phyloP scores from a whole-genome alignment of 2,329 filamentous ascomycete species.

The Juglanconis oblonga region DNA sequence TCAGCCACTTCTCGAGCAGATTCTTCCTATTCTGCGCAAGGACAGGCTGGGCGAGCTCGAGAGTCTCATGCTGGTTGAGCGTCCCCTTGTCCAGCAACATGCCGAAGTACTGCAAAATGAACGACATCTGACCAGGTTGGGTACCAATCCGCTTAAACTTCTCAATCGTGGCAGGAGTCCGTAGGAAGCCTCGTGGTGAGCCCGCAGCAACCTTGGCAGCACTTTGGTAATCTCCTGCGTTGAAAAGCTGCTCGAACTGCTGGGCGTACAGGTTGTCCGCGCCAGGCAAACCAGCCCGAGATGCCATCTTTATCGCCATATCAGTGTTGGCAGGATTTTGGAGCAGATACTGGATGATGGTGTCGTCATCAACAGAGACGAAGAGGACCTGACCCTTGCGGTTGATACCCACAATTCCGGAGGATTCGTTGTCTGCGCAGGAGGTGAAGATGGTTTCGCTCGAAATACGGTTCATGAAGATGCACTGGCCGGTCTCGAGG shows the following conservation, averaged over 20 bases:
- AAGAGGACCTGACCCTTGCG: conserved; percentile 95
- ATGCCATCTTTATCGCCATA: conserved; percentile 94
- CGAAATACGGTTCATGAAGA: conserved; percentile 99
- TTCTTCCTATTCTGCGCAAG: conserved; percentile 93
- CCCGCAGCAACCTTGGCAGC: conserved; percentile 96
- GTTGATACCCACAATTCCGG: conserved; percentile 92
- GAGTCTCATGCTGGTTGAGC: conserved; percentile 87
- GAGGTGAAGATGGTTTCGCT: conserved; percentile 99
- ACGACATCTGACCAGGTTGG: conserved; percentile 81
- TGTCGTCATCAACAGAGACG: conserved; percentile 88
- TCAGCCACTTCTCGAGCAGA: conserved; percentile 95
- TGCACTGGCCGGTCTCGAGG: conserved; percentile 88
- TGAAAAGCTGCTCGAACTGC: conserved; percentile 87
- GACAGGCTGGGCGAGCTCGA: conserved; percentile 90
- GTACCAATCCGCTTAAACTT: conserved; percentile 85
- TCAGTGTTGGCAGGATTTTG: conserved; percentile 93
- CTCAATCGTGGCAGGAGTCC: conserved; percentile 92
- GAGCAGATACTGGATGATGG: conserved; percentile 88
- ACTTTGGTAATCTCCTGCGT: conserved; percentile 75
- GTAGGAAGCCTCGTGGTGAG: conserved; percentile 91
- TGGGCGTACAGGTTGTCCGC: conserved; percentile 91
- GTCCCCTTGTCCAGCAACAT: conserved; percentile 94
- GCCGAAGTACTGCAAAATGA: conserved; percentile 96
- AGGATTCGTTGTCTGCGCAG: conserved; percentile 75
- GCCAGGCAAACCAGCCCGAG: conserved; percentile 86